A percentile compares a stretch with the other conserved stretches of the same genome.
These are phyloP conservation scores for Platismatia glauca DNA, from an alignment of 495 filamentous ascomycete species.

Conservation along the genomic window DNA sequence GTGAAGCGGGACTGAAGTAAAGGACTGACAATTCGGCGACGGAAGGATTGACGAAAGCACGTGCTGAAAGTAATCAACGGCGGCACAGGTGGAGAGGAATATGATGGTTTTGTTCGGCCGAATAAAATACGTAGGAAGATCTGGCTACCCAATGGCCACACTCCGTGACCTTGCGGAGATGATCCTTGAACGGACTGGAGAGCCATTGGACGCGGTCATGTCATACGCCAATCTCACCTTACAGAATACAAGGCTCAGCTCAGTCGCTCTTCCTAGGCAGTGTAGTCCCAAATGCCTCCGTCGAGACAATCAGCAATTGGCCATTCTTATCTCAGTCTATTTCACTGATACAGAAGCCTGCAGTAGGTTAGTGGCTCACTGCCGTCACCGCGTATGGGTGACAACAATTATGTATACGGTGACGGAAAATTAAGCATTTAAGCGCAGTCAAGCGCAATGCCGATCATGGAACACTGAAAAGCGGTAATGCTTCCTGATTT, in stretches of 20 bases:
- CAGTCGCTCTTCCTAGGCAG: conserved; percentile 50
- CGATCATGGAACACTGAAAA: not conserved
- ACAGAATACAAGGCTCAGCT: conserved; percentile 65
- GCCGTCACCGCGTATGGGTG: no score
- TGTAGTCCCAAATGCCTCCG: conserved; percentile 79
- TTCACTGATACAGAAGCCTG: no score
- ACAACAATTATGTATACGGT: no score
- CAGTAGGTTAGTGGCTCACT: no score
- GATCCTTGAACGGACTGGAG: conserved; percentile 66
- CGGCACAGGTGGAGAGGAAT: conserved; percentile 88
- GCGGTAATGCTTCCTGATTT: not conserved
- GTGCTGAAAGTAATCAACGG: conserved; percentile 82
- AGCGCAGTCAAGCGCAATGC: not conserved
- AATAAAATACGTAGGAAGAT: conserved; percentile 81
- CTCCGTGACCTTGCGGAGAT: conserved; percentile 65
- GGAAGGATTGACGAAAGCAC: conserved; percentile 60
- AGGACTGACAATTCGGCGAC: conserved; percentile 40
- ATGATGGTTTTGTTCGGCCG: conserved; percentile 75
- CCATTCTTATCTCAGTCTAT: no score
- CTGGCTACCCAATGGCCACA: conserved; percentile 72
- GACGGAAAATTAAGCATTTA: no score
- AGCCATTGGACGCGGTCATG: conserved; percentile 82
- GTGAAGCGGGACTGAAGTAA: conserved; percentile 70
- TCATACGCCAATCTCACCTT: conserved; percentile 88
- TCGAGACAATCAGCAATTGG: no score